These are phyloP conservation scores for Porodaedalea pini DNA, from an alignment of 1,284 basidiomycete genomes.

Conservation along the genomic window DNA sequence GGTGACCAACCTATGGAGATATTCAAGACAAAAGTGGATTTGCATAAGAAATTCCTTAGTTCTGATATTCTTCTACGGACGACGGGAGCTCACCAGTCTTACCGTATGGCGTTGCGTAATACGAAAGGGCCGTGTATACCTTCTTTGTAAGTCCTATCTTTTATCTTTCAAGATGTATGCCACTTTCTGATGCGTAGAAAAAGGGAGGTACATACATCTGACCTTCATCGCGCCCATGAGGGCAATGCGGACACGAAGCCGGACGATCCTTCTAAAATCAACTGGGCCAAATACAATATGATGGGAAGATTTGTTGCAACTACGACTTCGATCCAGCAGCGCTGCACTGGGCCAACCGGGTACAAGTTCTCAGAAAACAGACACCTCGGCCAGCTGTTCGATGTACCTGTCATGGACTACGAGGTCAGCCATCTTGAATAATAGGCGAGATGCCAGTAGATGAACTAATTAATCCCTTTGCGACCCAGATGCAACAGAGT, in stretches of 20 bases:
- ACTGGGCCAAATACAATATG: slow-evolving; percentile 86
- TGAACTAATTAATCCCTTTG: neutral
- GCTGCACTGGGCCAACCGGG: slow-evolving; percentile 55
- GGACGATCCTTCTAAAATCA: slow-evolving; percentile 60
- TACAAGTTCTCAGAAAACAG: slow-evolving; percentile 55
- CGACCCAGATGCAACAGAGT: slow-evolving; percentile 14
- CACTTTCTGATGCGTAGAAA: neutral
- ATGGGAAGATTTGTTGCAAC: slow-evolving; percentile 73
- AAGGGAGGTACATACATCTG: slow-evolving; percentile 82
- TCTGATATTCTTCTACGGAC: slow-evolving; percentile 75
- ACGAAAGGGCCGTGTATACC: slow-evolving; percentile 80
- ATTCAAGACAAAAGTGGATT: slow-evolving; percentile 59
- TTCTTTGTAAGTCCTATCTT: slow-evolving; percentile 53
- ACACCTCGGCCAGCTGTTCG: slow-evolving; percentile 50
- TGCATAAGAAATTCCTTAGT: slow-evolving; percentile 67
- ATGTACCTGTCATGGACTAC: slow-evolving; percentile 52
- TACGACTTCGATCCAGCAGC: slow-evolving; percentile 67
- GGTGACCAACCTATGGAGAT: slow-evolving; percentile 69
- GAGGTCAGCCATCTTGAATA: slow-evolving; percentile 40
- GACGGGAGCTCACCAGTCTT: slow-evolving; percentile 70
- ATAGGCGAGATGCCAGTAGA: neutral
- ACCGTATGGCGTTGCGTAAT: slow-evolving; percentile 74
- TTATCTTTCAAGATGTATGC: slow-evolving; percentile 14
- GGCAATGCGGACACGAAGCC: slow-evolving; percentile 65
- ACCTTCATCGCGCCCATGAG: slow-evolving; percentile 74